Conservation (phyloP, 106 monocot species). For the Dendrobium nobile region DNA sequence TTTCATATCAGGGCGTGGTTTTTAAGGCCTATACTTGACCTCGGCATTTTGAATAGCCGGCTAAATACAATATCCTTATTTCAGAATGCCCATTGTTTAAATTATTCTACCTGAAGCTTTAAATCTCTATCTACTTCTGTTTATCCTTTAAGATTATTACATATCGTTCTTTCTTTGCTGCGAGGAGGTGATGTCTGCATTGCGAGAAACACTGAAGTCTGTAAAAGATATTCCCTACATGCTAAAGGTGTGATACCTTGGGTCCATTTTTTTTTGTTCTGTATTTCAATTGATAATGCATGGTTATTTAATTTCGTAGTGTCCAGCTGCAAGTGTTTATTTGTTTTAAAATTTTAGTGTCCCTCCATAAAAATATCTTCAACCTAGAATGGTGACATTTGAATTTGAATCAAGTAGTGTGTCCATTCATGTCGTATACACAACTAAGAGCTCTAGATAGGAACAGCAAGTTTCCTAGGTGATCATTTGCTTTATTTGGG, state of each 20-base stretch:
- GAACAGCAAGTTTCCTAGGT: neutral
- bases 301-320: neutral
- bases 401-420: neutral
- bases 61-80: constrained; percentile 85
- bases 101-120: neutral
- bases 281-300: neutral
- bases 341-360: neutral
- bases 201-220: constrained; percentile 74
- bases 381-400: neutral
- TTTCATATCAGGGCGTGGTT: constrained; percentile 63
- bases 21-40: constrained; percentile 75
- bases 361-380: neutral
- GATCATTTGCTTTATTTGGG: neutral
- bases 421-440: neutral
- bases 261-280: neutral
- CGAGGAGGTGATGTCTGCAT: constrained; percentile 79
- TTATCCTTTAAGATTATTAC: constrained; percentile 27
- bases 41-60: constrained; percentile 64
- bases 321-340: neutral
- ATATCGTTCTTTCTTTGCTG: constrained; percentile 89
- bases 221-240: constrained; percentile 71
- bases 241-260: constrained; percentile 48
- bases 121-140: neutral
- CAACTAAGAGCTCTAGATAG: neutral
- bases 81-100: neutral